A percentile compares a stretch with the other conserved stretches of the same genome.
phyloP scores from a whole-genome alignment of 2,329 filamentous ascomycete genomes.

The Cladosporium sp. region DNA sequence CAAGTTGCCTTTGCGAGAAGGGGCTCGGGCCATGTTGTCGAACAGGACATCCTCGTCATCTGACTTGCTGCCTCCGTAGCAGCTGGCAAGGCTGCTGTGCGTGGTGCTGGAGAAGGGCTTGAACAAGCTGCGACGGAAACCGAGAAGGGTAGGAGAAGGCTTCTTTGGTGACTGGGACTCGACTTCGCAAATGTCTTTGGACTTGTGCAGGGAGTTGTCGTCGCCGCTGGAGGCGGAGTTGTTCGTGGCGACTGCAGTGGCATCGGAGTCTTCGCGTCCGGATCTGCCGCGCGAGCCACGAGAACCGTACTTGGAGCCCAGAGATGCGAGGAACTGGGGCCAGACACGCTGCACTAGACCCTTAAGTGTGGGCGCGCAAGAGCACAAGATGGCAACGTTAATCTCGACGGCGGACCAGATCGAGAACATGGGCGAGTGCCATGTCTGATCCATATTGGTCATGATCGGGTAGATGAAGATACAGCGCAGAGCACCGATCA shows the following conservation, averaged over 20 bases:
- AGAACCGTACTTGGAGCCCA: conserved; percentile 13
- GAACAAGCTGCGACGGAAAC: conserved; percentile 17
- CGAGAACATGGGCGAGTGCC: conserved; percentile 15
- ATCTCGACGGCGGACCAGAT: conserved; percentile 17
- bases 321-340: conserved; percentile 20
- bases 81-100: conserved; percentile 6
- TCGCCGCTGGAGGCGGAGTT: neutral
- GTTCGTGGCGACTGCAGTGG: conserved; percentile 6
- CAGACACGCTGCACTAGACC: conserved; percentile 20
- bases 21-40: neutral
- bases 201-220: conserved; percentile 5
- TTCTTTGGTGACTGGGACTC: conserved; percentile 9
- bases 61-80: conserved; percentile 7
- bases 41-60: conserved; percentile 12
- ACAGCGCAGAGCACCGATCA: conserved; percentile 35
- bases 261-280: conserved; percentile 12
- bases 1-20: neutral
- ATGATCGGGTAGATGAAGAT: conserved; percentile 28
- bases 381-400: conserved; percentile 17
- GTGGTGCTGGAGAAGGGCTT: conserved; percentile 10
- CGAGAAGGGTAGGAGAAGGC: conserved; percentile 1
- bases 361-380: conserved; percentile 14
- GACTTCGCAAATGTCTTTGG: conserved; percentile 8
- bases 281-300: conserved; percentile 15
- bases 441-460: conserved; percentile 10